Percentiles rank a stretch among this genome's conserved stretches.
Conservation (phyloP, 2,329 filamentous ascomycete genomes). For the Moelleriella libera region DNA sequence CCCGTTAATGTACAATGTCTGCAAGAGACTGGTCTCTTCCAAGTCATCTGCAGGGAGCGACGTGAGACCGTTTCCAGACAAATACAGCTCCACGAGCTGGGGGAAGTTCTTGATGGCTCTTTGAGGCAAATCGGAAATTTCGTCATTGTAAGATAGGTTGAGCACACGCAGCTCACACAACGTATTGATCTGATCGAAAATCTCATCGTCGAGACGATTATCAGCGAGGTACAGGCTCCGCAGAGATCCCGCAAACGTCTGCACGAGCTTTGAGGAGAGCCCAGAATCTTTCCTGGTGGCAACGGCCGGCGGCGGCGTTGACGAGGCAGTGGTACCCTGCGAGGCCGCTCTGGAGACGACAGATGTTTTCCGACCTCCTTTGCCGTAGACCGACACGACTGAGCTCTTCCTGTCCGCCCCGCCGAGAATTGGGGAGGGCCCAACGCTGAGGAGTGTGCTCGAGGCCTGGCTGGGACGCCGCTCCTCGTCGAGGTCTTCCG, state of each 20-base stretch:
- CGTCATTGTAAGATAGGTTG: constrained; percentile 87
- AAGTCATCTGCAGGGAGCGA: constrained; percentile 86
- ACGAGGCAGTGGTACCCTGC: constrained; percentile 27
- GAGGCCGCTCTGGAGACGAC: constrained; percentile 53
- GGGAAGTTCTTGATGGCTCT: constrained; percentile 82
- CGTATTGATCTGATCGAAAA: constrained; percentile 80
- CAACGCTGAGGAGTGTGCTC: constrained; percentile 59
- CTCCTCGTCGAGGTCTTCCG: constrained; percentile 58
- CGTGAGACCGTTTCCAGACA: constrained; percentile 89
- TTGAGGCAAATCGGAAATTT: constrained; percentile 77
- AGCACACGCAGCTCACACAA: constrained; percentile 74
- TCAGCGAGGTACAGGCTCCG: constrained; percentile 80
- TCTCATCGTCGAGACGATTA: constrained; percentile 85
- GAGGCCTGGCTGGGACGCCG: constrained; percentile 79
- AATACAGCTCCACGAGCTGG: constrained; percentile 77
- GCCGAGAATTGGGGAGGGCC: constrained; percentile 51
- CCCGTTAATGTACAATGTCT: constrained; percentile 86
- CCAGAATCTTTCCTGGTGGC: constrained; percentile 72
- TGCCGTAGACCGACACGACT: constrained; percentile 65
- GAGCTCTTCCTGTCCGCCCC: constrained; percentile 64
- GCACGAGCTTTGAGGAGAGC: constrained; percentile 62
- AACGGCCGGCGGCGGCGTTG: constrained; percentile 34
- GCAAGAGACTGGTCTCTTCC: constrained; percentile 75
- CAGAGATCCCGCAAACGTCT: constrained; percentile 79
- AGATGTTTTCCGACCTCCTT: constrained; percentile 73